These are phyloP conservation scores for Rhododendron simsii DNA, from an alignment of 148 eudicot genomes.

Conservation along the genomic window DNA sequence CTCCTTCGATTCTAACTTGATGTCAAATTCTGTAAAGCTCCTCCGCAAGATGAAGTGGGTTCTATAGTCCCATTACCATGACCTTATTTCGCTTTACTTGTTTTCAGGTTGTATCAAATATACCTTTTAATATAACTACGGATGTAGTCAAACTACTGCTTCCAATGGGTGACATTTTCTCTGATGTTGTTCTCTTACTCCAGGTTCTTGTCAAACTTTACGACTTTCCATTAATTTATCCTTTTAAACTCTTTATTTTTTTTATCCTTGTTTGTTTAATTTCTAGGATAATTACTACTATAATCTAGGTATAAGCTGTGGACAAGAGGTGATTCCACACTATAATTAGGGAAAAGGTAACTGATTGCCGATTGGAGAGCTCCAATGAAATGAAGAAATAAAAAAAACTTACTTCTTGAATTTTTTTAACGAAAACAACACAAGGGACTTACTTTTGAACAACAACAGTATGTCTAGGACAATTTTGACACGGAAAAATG, in stretches of 20 bases:
- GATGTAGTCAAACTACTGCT: constrained; percentile 86
- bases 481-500: not conserved
- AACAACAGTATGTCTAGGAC: not conserved
- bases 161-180: constrained; percentile 96
- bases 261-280: not conserved
- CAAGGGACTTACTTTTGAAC: not conserved
- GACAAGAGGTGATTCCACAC: not conserved
- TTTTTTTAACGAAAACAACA: not conserved
- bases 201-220: constrained; percentile 45
- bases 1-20: not conserved
- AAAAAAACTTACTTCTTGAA: not conserved
- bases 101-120: constrained; percentile 80
- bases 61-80: not conserved
- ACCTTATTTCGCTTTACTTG: not conserved
- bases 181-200: constrained; percentile 86
- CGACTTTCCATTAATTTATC: not conserved
- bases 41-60: not conserved
- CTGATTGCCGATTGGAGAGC: not conserved
- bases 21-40: not conserved
- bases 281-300: not conserved
- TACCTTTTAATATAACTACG: constrained; percentile 95
- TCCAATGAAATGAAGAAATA: not conserved
- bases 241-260: not conserved
- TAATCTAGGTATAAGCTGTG: not conserved
- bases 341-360: not conserved